Conservation (phyloP, 202 grass and related monocot genomes). For the Saccharum hybrid region DNA sequence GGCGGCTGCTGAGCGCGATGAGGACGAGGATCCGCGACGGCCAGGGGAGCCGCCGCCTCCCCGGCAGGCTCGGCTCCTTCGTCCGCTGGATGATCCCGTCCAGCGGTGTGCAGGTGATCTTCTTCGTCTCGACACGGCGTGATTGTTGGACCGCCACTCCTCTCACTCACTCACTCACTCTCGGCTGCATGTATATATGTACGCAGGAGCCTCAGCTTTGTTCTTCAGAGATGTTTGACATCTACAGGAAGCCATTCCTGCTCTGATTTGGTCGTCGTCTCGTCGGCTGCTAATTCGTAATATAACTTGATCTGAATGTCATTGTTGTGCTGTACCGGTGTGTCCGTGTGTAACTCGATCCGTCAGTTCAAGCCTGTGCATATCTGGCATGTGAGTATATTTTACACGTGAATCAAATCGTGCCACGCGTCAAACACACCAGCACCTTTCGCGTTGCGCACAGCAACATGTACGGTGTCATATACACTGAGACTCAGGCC, state of each 20-base stretch:
- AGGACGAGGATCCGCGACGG: constrained; percentile 64
- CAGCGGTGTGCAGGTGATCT: constrained; percentile 42
- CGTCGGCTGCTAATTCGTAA: no score
- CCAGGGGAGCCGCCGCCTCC: constrained; percentile 39
- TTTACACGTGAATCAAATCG: neutral
- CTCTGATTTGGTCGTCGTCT: constrained; percentile 47
- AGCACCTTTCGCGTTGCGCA: no score
- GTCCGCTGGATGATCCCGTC: constrained; percentile 62
- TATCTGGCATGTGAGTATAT: constrained; percentile 2
- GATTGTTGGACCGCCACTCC: no score
- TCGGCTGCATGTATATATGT: neutral
- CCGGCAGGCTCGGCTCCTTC: constrained; percentile 65
- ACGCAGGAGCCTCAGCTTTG: constrained; percentile 92
- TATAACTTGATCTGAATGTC: neutral
- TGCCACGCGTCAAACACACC: no score
- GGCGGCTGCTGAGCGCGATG: constrained; percentile 66
- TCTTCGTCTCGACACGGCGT: no score
- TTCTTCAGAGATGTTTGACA: constrained; percentile 77
- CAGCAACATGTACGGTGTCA: no score
- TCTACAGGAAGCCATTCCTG: constrained; percentile 81
- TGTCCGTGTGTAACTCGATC: neutral
- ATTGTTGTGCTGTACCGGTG: neutral
- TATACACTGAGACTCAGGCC: no score
- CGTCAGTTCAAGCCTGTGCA: neutral
- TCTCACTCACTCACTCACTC: neutral